Conservation (phyloP, 148 eudicot species). For the Cornus florida region DNA sequence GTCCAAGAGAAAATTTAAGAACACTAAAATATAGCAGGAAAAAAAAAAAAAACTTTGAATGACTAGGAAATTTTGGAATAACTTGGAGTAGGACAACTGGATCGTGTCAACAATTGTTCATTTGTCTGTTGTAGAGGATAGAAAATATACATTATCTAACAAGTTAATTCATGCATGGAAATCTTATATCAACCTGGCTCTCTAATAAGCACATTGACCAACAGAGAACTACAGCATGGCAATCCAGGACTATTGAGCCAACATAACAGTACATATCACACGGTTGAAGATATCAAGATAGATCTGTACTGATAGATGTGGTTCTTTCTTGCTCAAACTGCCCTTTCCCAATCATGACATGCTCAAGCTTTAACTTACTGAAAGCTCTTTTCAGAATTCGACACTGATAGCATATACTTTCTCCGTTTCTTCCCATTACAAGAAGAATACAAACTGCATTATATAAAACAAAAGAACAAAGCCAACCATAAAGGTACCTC, state of each 20-base stretch:
- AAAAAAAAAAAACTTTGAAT: neutral
- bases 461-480: neutral
- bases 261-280: neutral
- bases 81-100: neutral
- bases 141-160: neutral
- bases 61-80: neutral
- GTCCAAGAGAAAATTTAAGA: neutral
- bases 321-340: conserved; percentile 80
- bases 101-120: neutral
- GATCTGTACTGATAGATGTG: conserved; percentile 40
- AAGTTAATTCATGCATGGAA: no score
- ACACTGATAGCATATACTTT: conserved; percentile 42
- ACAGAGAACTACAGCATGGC: neutral
- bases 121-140: neutral
- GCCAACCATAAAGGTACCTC: conserved; percentile 52
- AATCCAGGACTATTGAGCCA: neutral
- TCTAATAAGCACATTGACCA: neutral
- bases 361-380: conserved; percentile 95
- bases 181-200: neutral
- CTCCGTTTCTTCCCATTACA: conserved; percentile 4
- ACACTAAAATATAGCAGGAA: neutral
- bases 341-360: conserved; percentile 94
- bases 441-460: conserved; percentile 7
- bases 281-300: neutral
- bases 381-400: conserved; percentile 95